Base-by-base conservation (phyloP, 83 land plant genomes). In the Picea abies region DNA sequence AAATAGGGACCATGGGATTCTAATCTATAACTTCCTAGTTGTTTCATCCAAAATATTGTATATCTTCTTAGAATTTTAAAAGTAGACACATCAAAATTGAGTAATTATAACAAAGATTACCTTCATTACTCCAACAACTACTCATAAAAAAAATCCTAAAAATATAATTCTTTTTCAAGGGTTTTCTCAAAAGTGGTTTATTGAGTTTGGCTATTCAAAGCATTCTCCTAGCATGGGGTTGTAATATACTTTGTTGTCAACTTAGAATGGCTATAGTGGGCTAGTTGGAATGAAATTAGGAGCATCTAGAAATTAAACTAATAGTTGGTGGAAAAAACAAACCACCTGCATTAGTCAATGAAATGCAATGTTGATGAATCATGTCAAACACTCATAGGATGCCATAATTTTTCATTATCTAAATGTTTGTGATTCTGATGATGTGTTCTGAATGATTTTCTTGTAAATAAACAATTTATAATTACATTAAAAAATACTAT, bases 321-420 rank as follows among this genome's bases (percentile, higher is more conserved):
- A 52, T 6, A 3, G 14, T 23, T 44, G 56, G n/a, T 22, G 15
- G 25, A 1, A 76, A 22, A 76, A 11, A 49, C 22, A n/a, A 5
- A 76, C 60, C 58, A 49, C 15, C 60, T 22, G 12, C 44, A 75
- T 10, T 29, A 22, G 26, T 8, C 16, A 80, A 77, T 23, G 37
- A 29, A 14, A 26, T 37, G 63, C 26, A 82, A 26, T 15, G 7
- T 14, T 37, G 2, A 76, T 1, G 77, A 72, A 20, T 63, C 78
- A 60, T 20, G 14, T 37, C 17, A 84, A 60, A 25, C 39, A 85
- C 83, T 84, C 79, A 95, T 92, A 15, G 98, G 99, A 80, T 92
- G 92, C 99, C 99, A 97, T 14, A 98, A 95, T 83, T 97, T 96
- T 75, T 95, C 99, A 15, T 97, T 90, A 83, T 97, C 99, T 23